Evolutionary conservation across 495 filamentous ascomycete genomes (phyloP).

Genomic region (Schizothecium vesticola): DNA sequence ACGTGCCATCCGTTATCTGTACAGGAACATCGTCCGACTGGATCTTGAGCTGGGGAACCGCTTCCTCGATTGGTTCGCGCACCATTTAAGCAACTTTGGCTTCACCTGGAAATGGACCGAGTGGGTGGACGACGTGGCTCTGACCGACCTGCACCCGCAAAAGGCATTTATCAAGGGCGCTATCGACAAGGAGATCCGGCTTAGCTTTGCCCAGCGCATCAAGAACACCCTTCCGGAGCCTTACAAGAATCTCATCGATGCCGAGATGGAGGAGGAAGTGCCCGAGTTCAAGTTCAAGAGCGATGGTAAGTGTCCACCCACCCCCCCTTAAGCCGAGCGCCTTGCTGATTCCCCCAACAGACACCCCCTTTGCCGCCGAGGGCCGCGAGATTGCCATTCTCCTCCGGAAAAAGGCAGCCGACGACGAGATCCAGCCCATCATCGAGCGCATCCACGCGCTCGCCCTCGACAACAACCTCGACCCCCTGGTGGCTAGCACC

Average conservation of each 20-base stretch:
- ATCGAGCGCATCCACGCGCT: conserved; percentile 72
- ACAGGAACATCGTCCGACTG: conserved; percentile 70
- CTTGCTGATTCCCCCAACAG: conserved; percentile 37
- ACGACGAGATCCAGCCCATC: conserved; percentile 71
- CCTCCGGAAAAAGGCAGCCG: conserved; percentile 74
- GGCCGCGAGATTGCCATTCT: conserved; percentile 73
- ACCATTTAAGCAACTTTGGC: conserved; percentile 97
- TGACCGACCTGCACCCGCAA: conserved; percentile 71
- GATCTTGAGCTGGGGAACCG: conserved; percentile 82
- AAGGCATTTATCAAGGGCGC: conserved; percentile 89
- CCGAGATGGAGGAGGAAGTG: conserved; percentile 85
- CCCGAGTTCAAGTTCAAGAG: conserved; percentile 88
- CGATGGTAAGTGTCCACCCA: conserved; percentile 55
- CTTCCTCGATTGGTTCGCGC: conserved; percentile 96
- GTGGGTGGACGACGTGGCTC: conserved; percentile 84
- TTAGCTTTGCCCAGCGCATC: conserved; percentile 94
- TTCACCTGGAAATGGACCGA: conserved; percentile 99
- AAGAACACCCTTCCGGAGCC: conserved; percentile 85
- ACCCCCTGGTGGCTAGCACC: conserved; percentile 75
- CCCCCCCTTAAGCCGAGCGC: not conserved
- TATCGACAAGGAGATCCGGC: conserved; percentile 92
- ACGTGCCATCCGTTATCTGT: conserved; percentile 87
- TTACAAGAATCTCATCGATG: conserved; percentile 74
- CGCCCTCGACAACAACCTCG: conserved; percentile 61
- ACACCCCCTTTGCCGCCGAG: conserved; percentile 72